These are phyloP conservation scores for Coelastrella sp. DNA, from an alignment of 139 green algal genomes.

Conservation along the genomic window DNA sequence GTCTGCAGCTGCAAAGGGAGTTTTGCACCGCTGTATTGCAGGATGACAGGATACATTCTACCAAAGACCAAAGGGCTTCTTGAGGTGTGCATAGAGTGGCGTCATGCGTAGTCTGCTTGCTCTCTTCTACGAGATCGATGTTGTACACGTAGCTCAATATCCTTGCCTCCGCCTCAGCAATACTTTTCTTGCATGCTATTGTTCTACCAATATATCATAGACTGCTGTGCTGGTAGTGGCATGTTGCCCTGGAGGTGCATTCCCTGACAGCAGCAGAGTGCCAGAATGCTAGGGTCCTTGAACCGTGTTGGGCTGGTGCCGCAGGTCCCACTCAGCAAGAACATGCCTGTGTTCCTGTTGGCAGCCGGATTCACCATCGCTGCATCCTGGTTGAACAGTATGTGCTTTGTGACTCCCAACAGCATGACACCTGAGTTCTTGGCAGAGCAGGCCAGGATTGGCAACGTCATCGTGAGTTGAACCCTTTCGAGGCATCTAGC, in stretches of 20 bases:
- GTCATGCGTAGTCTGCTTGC: too few species aligned
- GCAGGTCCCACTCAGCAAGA: slow-evolving; percentile 22
- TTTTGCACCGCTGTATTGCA: background rate
- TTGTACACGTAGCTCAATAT: background rate
- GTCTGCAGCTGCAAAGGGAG: background rate
- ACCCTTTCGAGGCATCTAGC: too few species aligned
- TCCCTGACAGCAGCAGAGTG: too few species aligned
- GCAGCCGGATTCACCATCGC: background rate
- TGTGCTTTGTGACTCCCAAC: background rate
- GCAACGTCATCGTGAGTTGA: slow-evolving; percentile 17
- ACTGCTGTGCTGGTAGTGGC: too few species aligned
- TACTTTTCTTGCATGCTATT: too few species aligned
- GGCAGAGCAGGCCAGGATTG: slow-evolving; percentile 27
- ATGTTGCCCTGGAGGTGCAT: background rate
- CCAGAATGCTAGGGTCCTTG: background rate
- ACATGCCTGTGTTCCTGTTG: background rate
- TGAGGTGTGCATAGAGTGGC: background rate
- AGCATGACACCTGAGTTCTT: slow-evolving; percentile 22
- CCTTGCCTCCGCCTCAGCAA: too few species aligned
- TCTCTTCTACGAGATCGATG: background rate
- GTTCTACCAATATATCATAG: too few species aligned
- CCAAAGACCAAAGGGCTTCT: background rate
- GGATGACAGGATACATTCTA: background rate
- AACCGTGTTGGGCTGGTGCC: background rate
- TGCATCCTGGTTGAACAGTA: background rate